Percentiles rank a stretch among this genome's conserved stretches.
These are phyloP conservation scores for Boletus semigastroideus DNA, from an alignment of 1,284 basidiomycete species.

Conservation along the genomic window DNA sequence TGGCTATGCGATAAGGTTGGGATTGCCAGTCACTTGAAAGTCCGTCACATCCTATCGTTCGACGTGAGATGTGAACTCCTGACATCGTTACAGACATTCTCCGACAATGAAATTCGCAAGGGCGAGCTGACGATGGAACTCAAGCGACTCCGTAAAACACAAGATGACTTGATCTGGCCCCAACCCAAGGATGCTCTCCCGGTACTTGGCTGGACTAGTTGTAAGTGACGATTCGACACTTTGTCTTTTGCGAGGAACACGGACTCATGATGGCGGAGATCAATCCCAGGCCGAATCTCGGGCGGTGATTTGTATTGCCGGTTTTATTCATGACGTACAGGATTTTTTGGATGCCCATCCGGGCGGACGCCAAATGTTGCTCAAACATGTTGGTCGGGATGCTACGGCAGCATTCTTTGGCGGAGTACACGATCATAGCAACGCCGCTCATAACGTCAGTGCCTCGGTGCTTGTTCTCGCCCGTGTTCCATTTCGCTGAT, in stretches of 20 bases:
- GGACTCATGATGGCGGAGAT: not conserved
- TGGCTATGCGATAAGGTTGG: slow-evolving; percentile 59
- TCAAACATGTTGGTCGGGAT: slow-evolving; percentile 73
- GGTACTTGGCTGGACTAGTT: slow-evolving; percentile 2
- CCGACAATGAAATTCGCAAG: slow-evolving; percentile 87
- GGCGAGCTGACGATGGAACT: slow-evolving; percentile 89
- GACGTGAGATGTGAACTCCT: not conserved
- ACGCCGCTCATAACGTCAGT: slow-evolving; percentile 77
- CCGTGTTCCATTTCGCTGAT: not conserved
- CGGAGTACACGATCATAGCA: slow-evolving; percentile 87
- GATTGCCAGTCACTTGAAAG: slow-evolving; percentile 81
- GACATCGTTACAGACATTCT: slow-evolving; percentile 53
- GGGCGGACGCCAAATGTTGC: slow-evolving; percentile 61
- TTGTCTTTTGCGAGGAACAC: not conserved
- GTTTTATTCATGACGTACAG: slow-evolving; percentile 6
- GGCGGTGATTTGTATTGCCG: not conserved
- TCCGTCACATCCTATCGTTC: slow-evolving; percentile 13
- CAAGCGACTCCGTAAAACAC: slow-evolving; percentile 70
- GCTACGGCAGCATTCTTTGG: slow-evolving; percentile 90
- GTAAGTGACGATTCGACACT: not conserved
- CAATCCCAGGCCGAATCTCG: slow-evolving; percentile 5
- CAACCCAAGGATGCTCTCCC: slow-evolving; percentile 32
- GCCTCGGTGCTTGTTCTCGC: not conserved
- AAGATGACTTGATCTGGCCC: slow-evolving; percentile 74
- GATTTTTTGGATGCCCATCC: slow-evolving; percentile 50